Conservation (phyloP, 1,284 basidiomycete species). For the Apiotrichum mycotoxinovorans region DNA sequence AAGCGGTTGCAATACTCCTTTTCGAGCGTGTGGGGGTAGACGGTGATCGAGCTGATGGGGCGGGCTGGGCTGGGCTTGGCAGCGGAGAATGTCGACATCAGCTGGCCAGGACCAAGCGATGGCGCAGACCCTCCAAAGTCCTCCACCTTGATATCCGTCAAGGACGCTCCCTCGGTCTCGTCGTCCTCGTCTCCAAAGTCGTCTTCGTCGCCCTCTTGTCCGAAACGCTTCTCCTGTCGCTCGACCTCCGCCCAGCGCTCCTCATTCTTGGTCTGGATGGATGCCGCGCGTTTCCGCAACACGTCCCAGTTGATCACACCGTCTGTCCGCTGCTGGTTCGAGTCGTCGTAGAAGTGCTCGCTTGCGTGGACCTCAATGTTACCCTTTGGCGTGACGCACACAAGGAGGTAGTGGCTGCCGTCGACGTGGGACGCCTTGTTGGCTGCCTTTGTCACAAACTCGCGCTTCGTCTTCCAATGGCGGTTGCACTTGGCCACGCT, state of each 20-base stretch:
- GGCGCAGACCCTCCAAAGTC: neutral
- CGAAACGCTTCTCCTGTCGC: conserved; percentile 35
- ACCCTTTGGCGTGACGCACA: conserved; percentile 55
- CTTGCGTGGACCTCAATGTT: conserved; percentile 56
- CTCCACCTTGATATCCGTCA: conserved; percentile 29
- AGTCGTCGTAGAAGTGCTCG: conserved; percentile 39
- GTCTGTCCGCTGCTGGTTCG: conserved; percentile 31
- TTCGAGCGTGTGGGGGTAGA: conserved; percentile 33
- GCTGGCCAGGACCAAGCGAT: conserved; percentile 9
- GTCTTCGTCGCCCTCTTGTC: conserved; percentile 32
- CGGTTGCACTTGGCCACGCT: conserved; percentile 54
- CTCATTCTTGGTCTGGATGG: conserved; percentile 19
- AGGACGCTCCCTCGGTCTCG: conserved; percentile 18
- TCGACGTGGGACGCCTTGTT: conserved; percentile 55
- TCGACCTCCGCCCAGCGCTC: conserved; percentile 33
- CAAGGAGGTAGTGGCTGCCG: conserved; percentile 56
- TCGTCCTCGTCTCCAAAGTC: conserved; percentile 31
- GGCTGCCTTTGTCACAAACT: conserved; percentile 54
- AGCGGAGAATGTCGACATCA: conserved; percentile 29
- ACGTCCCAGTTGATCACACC: conserved; percentile 36
- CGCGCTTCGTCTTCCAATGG: conserved; percentile 56
- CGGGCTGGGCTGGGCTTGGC: conserved; percentile 27
- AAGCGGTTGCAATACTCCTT: conserved; percentile 46
- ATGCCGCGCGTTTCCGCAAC: conserved; percentile 12
- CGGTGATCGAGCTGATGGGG: conserved; percentile 29